phyloP scores from a whole-genome alignment of 75 land plant genomes.

The Selaginella moellendorffii region DNA sequence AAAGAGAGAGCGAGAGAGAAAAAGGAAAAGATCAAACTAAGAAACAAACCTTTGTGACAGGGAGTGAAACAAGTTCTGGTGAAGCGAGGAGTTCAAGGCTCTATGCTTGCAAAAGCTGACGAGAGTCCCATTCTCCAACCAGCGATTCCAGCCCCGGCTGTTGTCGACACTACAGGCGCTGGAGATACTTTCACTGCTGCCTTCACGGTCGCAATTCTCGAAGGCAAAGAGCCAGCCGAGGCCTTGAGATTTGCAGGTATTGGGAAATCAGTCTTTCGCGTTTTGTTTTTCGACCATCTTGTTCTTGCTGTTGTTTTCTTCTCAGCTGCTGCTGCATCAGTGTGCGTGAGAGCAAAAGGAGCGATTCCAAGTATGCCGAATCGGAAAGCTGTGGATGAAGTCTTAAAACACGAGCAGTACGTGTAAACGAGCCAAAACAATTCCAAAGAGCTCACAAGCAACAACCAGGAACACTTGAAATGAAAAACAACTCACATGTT shows the following conservation, averaged over 20 bases:
- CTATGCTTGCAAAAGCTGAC: not conserved
- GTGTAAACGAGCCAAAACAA: conserved; percentile 1
- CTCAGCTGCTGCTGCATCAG: conserved; percentile 93
- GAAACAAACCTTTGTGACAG: not conserved
- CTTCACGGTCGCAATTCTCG: not conserved
- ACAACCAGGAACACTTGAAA: no score
- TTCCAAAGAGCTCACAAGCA: no score
- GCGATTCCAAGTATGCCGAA: conserved; percentile 96
- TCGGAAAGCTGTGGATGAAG: conserved; percentile 45
- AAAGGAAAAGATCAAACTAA: not conserved
- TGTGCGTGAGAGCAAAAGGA: conserved; percentile 85
- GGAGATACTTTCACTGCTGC: not conserved
- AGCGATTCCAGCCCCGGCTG: not conserved
- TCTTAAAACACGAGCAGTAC: conserved; percentile 26
- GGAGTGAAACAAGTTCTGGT: not conserved
- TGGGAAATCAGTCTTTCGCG: no score
- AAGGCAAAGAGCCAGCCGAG: not conserved
- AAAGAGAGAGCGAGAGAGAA: no score
- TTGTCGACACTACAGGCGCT: not conserved
- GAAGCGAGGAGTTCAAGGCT: not conserved
- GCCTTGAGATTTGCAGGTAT: not conserved
- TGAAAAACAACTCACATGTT: no score
- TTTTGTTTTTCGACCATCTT: no score
- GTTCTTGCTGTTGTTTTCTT: not conserved
- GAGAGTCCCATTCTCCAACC: not conserved